Conservation (phyloP, 306 rosid genomes). For the Corylus americana region DNA sequence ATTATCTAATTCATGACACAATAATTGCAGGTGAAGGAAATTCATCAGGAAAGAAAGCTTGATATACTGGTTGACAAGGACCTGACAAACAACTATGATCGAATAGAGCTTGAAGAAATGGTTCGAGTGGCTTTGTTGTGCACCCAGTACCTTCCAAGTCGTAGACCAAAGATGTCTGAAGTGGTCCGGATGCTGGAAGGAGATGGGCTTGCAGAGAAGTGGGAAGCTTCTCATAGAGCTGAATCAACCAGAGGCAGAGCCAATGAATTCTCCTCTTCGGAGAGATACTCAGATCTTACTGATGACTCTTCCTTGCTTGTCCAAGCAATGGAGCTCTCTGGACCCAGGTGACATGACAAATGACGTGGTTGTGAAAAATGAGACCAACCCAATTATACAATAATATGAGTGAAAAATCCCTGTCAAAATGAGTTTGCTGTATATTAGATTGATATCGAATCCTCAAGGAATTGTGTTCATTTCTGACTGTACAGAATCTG, state of each 20-base stretch:
- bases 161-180: conserved; percentile 94
- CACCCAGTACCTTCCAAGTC: conserved; percentile 78
- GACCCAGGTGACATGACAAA: conserved; percentile 64
- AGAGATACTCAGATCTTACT: conserved; percentile 87
- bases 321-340: conserved; percentile 98
- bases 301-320: conserved; percentile 96
- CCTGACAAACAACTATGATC: conserved; percentile 61
- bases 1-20: conserved; percentile 1
- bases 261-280: conserved; percentile 82
- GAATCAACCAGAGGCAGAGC: conserved; percentile 78
- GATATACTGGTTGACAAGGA: conserved; percentile 83
- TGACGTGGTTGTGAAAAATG: not conserved
- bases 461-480: conserved; percentile 28
- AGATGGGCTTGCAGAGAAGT: conserved; percentile 95
- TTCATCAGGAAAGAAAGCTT: conserved; percentile 83
- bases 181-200: conserved; percentile 98
- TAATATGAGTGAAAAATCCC: conserved; percentile 15
- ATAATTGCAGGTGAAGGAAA: conserved; percentile 74
- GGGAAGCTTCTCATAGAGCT: conserved; percentile 90
- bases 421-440: conserved; percentile 36
- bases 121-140: conserved; percentile 87
- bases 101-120: conserved; percentile 84
- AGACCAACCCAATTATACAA: conserved; percentile 13
- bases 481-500: conserved; percentile 52
- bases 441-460: conserved; percentile 43